Base-by-base conservation (phyloP, 345 rosid species). In the Aquilaria yunnanensis region DNA sequence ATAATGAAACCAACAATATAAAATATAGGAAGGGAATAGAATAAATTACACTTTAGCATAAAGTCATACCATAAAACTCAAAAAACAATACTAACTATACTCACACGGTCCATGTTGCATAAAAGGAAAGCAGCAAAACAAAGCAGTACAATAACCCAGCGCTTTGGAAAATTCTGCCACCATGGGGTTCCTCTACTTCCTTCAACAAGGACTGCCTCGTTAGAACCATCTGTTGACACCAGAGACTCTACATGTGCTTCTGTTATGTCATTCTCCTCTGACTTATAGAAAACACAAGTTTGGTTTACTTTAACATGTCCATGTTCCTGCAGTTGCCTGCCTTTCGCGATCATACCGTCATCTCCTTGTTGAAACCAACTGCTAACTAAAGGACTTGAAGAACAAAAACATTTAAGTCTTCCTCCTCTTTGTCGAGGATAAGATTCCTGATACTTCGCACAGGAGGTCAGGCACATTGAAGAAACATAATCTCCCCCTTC, bases 91-190 rank as follows among this genome's bases (percentile, higher is more conserved):
- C 23, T 23, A 23, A 23, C 23, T 23, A 23, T 23, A 23, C 78
- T 74, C 81, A 93, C 96, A 67, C 97, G 76, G 57, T 90, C 98
- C 97, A 93, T 88, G 37, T 93, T 93, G 70, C 94, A 90, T 14
- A 93, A 87, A 73, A 90, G 82, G 62, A 90, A 93, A 49, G 97
- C 85, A 9, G 90, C 83, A 74, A 83, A 93, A 75, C 98, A 93
- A 69, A 93, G 62, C 34, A 88, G 51, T 34, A 90, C 98, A 6
- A 90, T 88, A 62, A 85, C 77, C 97, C 97, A 92, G 54, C 98
- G 86, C 67, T 87, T 93, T 6, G 97, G 97, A 67, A 89, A 87
- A 76, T 81, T 73, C 61, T 92, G 76, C 98, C 93, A 89, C 97
- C 97, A 87, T 6, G 88, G 84, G 23, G 23, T 23, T 23, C 23